These are phyloP conservation scores for Lepiota subincarnata DNA, from an alignment of 768 basidiomycete species.

Conservation along the genomic window DNA sequence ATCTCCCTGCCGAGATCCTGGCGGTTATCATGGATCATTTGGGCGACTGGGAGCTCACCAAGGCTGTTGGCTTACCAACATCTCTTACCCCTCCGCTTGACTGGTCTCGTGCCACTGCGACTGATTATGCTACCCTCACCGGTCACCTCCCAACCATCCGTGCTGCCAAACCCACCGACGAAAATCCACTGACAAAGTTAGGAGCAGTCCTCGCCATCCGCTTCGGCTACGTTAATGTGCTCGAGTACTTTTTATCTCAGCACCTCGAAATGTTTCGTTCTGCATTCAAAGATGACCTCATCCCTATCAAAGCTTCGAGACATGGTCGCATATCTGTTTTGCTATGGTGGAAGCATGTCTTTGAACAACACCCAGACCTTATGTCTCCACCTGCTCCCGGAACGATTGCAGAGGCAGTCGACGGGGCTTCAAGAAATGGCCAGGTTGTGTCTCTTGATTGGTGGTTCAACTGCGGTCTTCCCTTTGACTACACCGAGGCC, in stretches of 20 bases:
- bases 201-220: slow-evolving; percentile 66
- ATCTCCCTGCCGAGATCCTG: slow-evolving; percentile 73
- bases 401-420: slow-evolving; percentile 66
- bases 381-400: slow-evolving; percentile 50
- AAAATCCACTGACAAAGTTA: slow-evolving; percentile 60
- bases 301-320: slow-evolving; percentile 74
- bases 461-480: slow-evolving; percentile 68
- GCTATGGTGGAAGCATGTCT: slow-evolving; percentile 75
- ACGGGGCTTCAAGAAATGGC: slow-evolving; percentile 75
- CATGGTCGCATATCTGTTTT: slow-evolving; percentile 71
- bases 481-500: slow-evolving; percentile 73
- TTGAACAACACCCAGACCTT: slow-evolving; percentile 56
- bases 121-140: slow-evolving; percentile 70
- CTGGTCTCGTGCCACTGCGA: slow-evolving; percentile 67
- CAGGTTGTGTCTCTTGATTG: slow-evolving; percentile 73
- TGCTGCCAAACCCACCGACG: slow-evolving; percentile 48
- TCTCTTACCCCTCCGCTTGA: slow-evolving; percentile 59
- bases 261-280: slow-evolving; percentile 62
- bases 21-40: slow-evolving; percentile 74
- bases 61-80: slow-evolving; percentile 72
- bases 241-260: slow-evolving; percentile 66
- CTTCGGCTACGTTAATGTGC: slow-evolving; percentile 72
- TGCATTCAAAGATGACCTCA: slow-evolving; percentile 60
- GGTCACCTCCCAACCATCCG: slow-evolving; percentile 58
- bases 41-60: slow-evolving; percentile 82